Base-by-base conservation (phyloP, 495 filamentous ascomycete species). In the Talaromyces thailandensis region DNA sequence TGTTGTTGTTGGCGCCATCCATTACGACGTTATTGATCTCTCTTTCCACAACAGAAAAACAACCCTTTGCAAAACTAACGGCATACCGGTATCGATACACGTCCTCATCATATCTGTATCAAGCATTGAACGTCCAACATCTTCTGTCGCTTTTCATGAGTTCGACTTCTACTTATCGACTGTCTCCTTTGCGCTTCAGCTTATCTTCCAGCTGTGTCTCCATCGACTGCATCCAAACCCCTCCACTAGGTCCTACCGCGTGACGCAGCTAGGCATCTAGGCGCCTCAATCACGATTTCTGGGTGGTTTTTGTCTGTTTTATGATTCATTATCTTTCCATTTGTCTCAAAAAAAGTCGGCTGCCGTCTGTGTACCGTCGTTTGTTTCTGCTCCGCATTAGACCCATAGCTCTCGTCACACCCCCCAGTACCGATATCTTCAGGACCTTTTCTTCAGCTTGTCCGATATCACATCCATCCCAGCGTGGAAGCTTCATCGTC, bases 351-450 rank as follows among this genome's bases (percentile, higher is more conserved):
- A 29, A n/a, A 31, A 35, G 26, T 35, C n/a, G 29, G 16, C 55
- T 57, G 55, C n/a, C 55, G 55, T n/a, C 26, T 35, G 55, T 32
- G 26, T 35, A 57, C 55, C 55, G 18, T 57, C 29, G 55, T 57
- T 43, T 56, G 53, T 58, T 43, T 64, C 62, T 61, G 50, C 60
- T 57, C 62, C 35, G 53, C 37, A 29, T 63, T 43, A 56, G 40
- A 48, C 31, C 31, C 50, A 56, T 9, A 18, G 2, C 18, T 18
- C 31, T 64, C 65, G 58, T 62, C 62, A 64, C 63, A 67, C 64
- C 66, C 62, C 48, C 62, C 21, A 18, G 43, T 21, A 8, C 16
- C 43, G n/a, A 48, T 48, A 48, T 21, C 43, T 21, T 48, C 6
- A 48, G 8, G 2, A 1, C 21, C 16, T 48, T 48, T 8, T 48